Percentiles rank a stretch among this genome's conserved stretches.
These are phyloP conservation scores for Curvularia sp. DNA, from an alignment of 2,329 filamentous ascomycete genomes.

Conservation along the genomic window DNA sequence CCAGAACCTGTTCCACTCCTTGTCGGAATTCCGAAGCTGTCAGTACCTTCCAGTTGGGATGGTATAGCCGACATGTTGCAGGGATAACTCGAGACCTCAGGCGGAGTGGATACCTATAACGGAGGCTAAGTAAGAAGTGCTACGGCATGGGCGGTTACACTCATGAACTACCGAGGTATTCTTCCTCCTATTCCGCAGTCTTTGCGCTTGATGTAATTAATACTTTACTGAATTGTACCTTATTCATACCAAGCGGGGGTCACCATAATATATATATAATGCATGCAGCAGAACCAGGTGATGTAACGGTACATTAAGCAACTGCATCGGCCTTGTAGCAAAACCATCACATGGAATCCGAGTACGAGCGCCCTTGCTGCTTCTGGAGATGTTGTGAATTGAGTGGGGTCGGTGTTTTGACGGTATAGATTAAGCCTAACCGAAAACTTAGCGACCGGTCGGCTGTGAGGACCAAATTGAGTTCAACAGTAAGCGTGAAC, in stretches of 20 bases:
- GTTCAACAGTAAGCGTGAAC: neutral
- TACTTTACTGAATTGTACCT: neutral
- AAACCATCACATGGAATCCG: neutral
- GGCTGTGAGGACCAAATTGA: neutral
- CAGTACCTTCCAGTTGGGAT: slow-evolving; percentile 3
- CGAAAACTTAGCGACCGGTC: neutral
- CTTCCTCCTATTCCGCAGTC: neutral
- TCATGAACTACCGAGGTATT: neutral
- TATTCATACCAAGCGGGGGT: no score
- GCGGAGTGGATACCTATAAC: neutral
- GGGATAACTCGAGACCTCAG: neutral
- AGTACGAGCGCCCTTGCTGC: neutral
- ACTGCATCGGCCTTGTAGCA: neutral
- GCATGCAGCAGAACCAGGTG: neutral
- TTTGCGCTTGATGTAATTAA: neutral
- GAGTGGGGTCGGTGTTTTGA: no score
- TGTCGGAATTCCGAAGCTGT: neutral
- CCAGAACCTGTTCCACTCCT: neutral
- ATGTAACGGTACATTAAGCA: neutral
- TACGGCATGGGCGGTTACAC: neutral
- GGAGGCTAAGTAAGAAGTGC: neutral
- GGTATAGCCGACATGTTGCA: neutral
- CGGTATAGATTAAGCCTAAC: no score
- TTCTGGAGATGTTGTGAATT: neutral
- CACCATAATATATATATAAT: no score